Percentiles rank a stretch among this genome's conserved stretches.
phyloP scores from a whole-genome alignment of 192 early-diverging fungal genomes.

The Backusella sp. region DNA sequence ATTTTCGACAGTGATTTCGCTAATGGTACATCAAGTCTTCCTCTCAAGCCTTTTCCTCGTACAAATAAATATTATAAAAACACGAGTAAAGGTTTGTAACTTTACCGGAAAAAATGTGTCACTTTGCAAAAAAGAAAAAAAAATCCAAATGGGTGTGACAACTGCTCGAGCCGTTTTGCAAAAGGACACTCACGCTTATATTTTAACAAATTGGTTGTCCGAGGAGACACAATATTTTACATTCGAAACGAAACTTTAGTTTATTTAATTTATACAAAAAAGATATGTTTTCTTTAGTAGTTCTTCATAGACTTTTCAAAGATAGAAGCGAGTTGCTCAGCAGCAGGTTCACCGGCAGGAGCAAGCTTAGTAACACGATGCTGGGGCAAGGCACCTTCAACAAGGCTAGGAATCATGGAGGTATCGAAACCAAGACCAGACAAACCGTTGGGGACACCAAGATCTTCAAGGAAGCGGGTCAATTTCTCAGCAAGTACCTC shows the following conservation, averaged over 20 bases:
- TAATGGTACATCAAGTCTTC: no score
- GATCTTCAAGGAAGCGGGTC: slow-evolving; percentile 67
- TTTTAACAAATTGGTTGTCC: neutral
- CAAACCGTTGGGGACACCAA: slow-evolving; percentile 86
- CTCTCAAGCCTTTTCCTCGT: no score
- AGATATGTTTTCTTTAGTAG: slow-evolving; percentile 32
- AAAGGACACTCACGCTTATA: neutral
- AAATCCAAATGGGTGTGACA: no score
- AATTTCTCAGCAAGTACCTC: slow-evolving; percentile 72
- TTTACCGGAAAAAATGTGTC: no score
- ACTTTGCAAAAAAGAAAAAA: neutral
- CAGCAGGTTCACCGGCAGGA: slow-evolving; percentile 60
- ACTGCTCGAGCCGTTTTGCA: no score
- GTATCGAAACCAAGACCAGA: slow-evolving; percentile 71
- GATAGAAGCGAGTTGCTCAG: slow-evolving; percentile 61
- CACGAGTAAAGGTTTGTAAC: no score
- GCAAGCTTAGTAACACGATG: slow-evolving; percentile 91
- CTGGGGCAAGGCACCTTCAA: slow-evolving; percentile 87
- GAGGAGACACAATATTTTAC: neutral
- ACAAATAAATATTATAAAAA: no score
- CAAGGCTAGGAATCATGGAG: slow-evolving; percentile 67
- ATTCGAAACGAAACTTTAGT: neutral
- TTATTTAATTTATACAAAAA: neutral
- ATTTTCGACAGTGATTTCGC: no score
- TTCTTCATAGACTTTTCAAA: slow-evolving; percentile 63